Evolutionary conservation across 116 monocot species (phyloP).

Genomic region (Thalassia testudinum): DNA sequence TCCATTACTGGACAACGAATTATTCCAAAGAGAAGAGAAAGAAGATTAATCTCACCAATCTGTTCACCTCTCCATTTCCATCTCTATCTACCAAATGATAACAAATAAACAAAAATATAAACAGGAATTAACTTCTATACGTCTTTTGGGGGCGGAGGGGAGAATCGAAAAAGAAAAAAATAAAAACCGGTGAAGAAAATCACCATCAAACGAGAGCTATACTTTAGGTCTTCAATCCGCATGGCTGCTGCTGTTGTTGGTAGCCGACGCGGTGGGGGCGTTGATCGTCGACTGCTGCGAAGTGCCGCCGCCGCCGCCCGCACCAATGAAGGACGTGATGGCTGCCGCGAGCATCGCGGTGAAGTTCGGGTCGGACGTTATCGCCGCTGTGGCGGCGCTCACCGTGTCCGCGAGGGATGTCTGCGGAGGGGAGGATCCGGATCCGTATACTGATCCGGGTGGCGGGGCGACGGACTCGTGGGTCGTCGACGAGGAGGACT

Average conservation of each 20-base stretch:
- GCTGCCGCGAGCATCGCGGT: slow-evolving; percentile 49
- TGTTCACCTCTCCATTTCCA: no score
- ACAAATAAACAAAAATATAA: no score
- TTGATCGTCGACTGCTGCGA: slow-evolving; percentile 3
- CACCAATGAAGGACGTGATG: slow-evolving; percentile 42
- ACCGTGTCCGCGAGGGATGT: slow-evolving; percentile 26
- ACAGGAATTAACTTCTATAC: no score
- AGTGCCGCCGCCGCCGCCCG: slow-evolving; percentile 2
- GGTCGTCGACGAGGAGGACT: slow-evolving; percentile 16
- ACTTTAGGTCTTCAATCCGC: not conserved
- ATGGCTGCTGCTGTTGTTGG: slow-evolving; percentile 1
- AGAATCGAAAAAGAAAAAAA: not conserved
- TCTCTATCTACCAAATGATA: no score
- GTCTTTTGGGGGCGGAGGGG: not conserved
- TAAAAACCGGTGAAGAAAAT: not conserved
- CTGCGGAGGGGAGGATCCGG: slow-evolving; percentile 1
- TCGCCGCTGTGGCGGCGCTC: slow-evolving; percentile 42
- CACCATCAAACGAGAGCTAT: not conserved
- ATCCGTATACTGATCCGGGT: not conserved
- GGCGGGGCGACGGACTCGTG: not conserved
- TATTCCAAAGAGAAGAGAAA: not conserved
- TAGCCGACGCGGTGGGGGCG: not conserved
- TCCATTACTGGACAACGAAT: not conserved
- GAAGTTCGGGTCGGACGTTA: slow-evolving; percentile 71
- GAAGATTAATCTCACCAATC: not conserved